Evolutionary conservation across 495 filamentous ascomycete species (phyloP), one percentile per base, ranked within the genome.

Genomic region (Bryoglossum gracile): DNA sequence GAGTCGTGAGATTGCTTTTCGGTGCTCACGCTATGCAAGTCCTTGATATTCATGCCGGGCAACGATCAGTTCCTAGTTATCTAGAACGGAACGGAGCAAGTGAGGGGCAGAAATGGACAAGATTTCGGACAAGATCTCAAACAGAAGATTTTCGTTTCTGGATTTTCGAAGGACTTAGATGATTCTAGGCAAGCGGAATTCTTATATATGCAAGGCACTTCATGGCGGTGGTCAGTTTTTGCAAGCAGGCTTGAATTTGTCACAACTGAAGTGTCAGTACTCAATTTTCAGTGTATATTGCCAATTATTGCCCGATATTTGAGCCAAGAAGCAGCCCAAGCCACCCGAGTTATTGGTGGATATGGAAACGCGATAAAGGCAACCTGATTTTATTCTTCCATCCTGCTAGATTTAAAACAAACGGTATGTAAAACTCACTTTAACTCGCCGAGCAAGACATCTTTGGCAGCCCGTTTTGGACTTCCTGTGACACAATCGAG

Each of bases 21-120:
- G 43, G 23, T 48, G 43, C 28, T 53, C 50, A n/a, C 17, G 50
- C n/a, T 33, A 26, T 1, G 50, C 18, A 8, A 53, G 43, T n/a
- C 25, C 34, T 10, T 10, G 4, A 33, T 53, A 53, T 2, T 32
- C 22, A n/a, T 42, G 35, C 16, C 38, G 17, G 2, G 50, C 44
- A 17, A 28, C 4, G 11, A 39, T 13, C 23, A 53, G 14, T 28
- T 53, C 50, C 13, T n/a, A 1, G 14, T 39, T 22, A 6, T 30
- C 16, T 1, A 38, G 41, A 3, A 17, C 32, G 8, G 41, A 44
- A 26, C 18, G 26, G 11, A 43, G 32, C 2, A 53, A 34, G 16
- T 53, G 50, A 1, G 32, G 21, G 11, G 50, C 50, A 6, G 50
- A 46, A 8, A 53, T 32, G 10, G 50, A 18, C 3, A 53, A 30